A percentile compares a stretch with the other conserved stretches of the same genome.
These are phyloP conservation scores for Arxiozyma bovina DNA, from an alignment of 1,139 yeast genomes.

Conservation along the genomic window DNA sequence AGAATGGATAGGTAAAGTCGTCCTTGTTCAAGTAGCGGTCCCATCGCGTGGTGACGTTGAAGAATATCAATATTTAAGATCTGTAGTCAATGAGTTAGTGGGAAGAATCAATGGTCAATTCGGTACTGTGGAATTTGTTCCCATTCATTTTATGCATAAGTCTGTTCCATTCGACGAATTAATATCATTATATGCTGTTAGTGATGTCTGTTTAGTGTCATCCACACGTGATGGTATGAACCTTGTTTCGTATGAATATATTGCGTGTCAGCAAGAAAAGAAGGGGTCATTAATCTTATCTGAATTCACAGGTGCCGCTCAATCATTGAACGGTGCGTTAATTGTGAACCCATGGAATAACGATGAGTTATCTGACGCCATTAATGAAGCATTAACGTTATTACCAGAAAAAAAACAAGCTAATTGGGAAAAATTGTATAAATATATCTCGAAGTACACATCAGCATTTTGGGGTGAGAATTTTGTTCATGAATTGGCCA, in stretches of 20 bases:
- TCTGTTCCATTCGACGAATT: constrained; percentile 86
- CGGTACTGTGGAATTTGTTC: constrained; percentile 96
- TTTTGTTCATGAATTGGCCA: constrained; percentile 77
- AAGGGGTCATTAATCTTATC: constrained; percentile 81
- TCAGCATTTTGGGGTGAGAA: constrained; percentile 96
- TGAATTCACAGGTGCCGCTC: constrained; percentile 99
- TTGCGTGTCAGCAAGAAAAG: constrained; percentile 84
- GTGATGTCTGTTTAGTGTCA: constrained; percentile 87
- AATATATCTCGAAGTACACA: constrained; percentile 84
- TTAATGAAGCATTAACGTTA: constrained; percentile 77
- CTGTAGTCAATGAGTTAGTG: constrained; percentile 90
- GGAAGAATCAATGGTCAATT: constrained; percentile 94
- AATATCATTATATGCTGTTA: constrained; percentile 71
- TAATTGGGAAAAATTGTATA: constrained; percentile 75
- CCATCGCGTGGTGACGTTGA: constrained; percentile 98
- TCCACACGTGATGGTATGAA: constrained; percentile 99
- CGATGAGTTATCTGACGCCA: constrained; percentile 81
- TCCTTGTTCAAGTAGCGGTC: constrained; percentile 92
- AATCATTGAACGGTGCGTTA: constrained; percentile 84
- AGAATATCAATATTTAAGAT: constrained; percentile 88
- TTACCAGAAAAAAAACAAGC: constrained; percentile 69
- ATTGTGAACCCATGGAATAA: constrained; percentile 98
- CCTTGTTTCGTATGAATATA: constrained; percentile 88
- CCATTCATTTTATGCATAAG: constrained; percentile 93
- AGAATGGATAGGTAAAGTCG: constrained; percentile 96